Percentiles rank a stretch among this genome's conserved stretches.
Conservation (phyloP, 805 yeast species). For the Candida coquimbonensis region DNA sequence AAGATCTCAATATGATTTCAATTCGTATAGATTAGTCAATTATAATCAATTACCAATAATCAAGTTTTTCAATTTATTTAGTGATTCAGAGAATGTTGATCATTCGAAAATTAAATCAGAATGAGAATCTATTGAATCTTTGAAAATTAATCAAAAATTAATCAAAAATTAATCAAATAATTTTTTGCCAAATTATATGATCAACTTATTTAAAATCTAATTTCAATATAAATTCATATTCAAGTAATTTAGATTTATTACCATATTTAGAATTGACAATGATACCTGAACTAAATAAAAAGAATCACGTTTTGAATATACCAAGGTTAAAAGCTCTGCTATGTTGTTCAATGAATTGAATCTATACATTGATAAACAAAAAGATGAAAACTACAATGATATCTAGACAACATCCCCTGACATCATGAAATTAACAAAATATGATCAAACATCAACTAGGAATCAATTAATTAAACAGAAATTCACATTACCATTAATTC, state of each 20-base stretch:
- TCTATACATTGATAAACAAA: constrained; percentile 33
- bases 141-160: constrained; percentile 9
- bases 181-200: constrained; percentile 5
- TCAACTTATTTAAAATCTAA: constrained; percentile 10
- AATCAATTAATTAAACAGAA: constrained; percentile 19
- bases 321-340: constrained; percentile 13
- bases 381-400: constrained; percentile 25
- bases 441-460: constrained; percentile 12
- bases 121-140: constrained; percentile 20
- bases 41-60: constrained; percentile 53
- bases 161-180: constrained; percentile 5
- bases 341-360: constrained; percentile 27
- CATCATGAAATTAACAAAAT: constrained; percentile 15
- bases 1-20: constrained; percentile 34
- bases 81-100: constrained; percentile 44
- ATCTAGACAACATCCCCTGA: constrained; percentile 21
- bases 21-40: constrained; percentile 36
- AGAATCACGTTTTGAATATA: neutral
- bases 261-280: constrained; percentile 30
- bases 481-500: constrained; percentile 14
- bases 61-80: constrained; percentile 57
- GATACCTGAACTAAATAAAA: constrained; percentile 19
- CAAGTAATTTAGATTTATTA: constrained; percentile 25
- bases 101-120: constrained; percentile 22
- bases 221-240: constrained; percentile 8